Evolutionary conservation across 768 basidiomycete genomes (phyloP), one percentile per base, ranked within the genome.

Genomic region (Termitomyces sp.): DNA sequence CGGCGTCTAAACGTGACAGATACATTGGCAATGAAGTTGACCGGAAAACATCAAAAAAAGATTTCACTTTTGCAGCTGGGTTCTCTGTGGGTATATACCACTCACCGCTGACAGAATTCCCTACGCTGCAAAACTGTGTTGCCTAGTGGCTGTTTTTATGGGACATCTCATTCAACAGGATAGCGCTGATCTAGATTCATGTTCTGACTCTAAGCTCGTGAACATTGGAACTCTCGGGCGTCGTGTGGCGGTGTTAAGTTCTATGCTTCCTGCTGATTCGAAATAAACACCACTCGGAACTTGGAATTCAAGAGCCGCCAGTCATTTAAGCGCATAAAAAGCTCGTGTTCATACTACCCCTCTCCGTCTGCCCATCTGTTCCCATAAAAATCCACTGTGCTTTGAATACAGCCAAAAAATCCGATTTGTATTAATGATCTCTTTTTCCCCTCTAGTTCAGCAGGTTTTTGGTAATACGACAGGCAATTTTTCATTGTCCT

Each of bases 371-470:
- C 37, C 14, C 10, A 11, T n/a, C 43, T 23, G 3, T 26, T 23
- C 7, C 2, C 15, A 11, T 3, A 15, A 15, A 33, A 21, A 4
- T 4, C 3, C 17, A 26, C 5, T 8, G 30, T 47, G 28, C 21
- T 37, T 35, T 1, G 19, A 26, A 17, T 9, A 38, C 15, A 15
- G 5, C 9, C 26, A 17, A 12, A 23, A 26, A 1, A 28, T n/a
- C 1, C 23, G 10, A 37, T 15, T 14, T 4, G 21, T 28, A 28
- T 6, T 46, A 30, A 59, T 63, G 60, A 44, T 54, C 5, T 59
- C 58, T 10, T 53, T 54, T 21, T 14, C 53, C 14, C 41, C 57
- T 14, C 43, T 57, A n/a, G 41, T 50, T 31, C 58, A 59, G 37
- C 55, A 59, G 26, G 28, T 61, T 31, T 54, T 61, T 14, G n/a